Base-by-base conservation (phyloP, 192 early-diverging fungal species). In the Chytriomyces sp. region DNA sequence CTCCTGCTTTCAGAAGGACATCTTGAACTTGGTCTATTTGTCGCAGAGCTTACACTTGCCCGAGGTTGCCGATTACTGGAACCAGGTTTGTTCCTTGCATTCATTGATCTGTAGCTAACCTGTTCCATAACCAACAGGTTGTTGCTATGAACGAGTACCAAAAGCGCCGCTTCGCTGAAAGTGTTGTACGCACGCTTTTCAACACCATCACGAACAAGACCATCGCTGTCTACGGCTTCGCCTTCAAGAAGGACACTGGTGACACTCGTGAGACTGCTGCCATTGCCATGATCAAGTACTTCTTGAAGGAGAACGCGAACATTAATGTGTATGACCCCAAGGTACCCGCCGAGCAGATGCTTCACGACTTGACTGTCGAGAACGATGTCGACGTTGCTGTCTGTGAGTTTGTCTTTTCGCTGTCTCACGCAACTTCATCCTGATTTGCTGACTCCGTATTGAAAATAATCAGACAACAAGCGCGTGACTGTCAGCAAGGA, bases 1-100 rank as follows among this genome's bases (percentile, higher is more conserved):
- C 25, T 90, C 89, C 39, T 97, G 95, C 79, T 95, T 97, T 82
- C 92, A 95, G 78, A 97, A 97, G 78, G 95, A 97, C 77, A 90
- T 97, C 56, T 81, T 90, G 54, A 94, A 95, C 82, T 80, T 97
- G 56, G 91, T 96, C n/a, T 97, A 94, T 80, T 84, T 97, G 63
- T 87, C 88, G 41, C 84, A 90, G 73, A 90, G 89, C 68, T 86
- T 96, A 31, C 88, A 89, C 64, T 81, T 97, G 55, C 90, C 89
- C 38, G 93, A 96, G 77, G 93, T 97, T 34, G 95, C 91, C 44
- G 92, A 87, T 41, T 97, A 97, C 84, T 97, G 95, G 95, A 80
- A 89, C 39, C 91, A 93, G 64, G 91, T 67, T 19, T n/a, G n/a
- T n/a, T n/a, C n/a, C n/a, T n/a, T n/a, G n/a, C n/a, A n/a, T n/a